A percentile compares a stretch with the other conserved stretches of the same genome.
Evolutionary conservation across 2,329 filamentous ascomycete genomes (phyloP).

Genomic region (Erysiphe neolycopersici): DNA sequence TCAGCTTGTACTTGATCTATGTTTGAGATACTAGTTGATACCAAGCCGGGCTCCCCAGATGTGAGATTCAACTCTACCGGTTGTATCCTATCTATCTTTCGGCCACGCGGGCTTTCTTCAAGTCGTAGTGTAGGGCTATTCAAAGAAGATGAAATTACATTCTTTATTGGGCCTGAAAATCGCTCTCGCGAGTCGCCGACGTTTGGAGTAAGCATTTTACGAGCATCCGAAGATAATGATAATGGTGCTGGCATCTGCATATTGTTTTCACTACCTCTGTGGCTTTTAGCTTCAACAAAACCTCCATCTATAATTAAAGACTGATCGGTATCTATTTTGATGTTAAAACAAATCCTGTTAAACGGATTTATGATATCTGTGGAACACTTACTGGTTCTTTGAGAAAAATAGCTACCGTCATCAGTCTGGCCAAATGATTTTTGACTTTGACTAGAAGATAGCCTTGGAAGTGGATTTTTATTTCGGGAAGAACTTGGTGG

Average conservation of each 20-base stretch:
- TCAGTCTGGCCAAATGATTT: constrained; percentile 12
- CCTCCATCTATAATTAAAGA: constrained; percentile 9
- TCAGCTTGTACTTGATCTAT: constrained; percentile 3
- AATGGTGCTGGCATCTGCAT: constrained; percentile 10
- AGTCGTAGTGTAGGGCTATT: constrained; percentile 14
- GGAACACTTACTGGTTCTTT: constrained; percentile 10
- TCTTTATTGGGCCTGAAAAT: constrained; percentile 9
- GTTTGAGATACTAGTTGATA: neutral
- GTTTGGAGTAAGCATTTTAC: constrained; percentile 13
- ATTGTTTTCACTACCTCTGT: constrained; percentile 6
- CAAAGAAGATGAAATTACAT: constrained; percentile 14
- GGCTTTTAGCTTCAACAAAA: constrained; percentile 5
- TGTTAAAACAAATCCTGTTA: constrained; percentile 12
- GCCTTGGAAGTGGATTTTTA: constrained; percentile 1
- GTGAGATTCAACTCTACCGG: neutral
- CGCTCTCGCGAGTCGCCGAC: constrained; percentile 11
- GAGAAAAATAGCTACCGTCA: constrained; percentile 9
- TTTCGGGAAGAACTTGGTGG: neutral
- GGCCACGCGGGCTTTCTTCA: constrained; percentile 8
- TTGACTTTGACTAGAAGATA: constrained; percentile 12
- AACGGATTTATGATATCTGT: constrained; percentile 7
- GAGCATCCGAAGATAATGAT: constrained; percentile 11
- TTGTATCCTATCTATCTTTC: neutral
- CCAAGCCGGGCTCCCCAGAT: neutral
- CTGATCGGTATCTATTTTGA: constrained; percentile 10